Evolutionary conservation across 2,329 filamentous ascomycete species (phyloP), one percentile per base, ranked within the genome.

Genomic region (Fusarium secorum): DNA sequence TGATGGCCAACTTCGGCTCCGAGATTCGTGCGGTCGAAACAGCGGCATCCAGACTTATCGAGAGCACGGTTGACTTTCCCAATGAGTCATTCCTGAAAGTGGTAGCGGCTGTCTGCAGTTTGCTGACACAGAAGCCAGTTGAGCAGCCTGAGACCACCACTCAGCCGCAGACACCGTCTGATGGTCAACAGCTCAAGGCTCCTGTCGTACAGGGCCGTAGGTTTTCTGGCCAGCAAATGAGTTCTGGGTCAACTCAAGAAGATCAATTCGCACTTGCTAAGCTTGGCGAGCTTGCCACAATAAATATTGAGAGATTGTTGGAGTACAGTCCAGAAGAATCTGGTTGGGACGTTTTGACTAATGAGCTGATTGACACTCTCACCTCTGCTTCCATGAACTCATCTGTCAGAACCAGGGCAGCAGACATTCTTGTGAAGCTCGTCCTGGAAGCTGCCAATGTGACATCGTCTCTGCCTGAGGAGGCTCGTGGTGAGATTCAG

Each of bases 61-160:
- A 98, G 78, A 97, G 94, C 80, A 98, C 95, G 0, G 86, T 92
- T 20, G 95, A 98, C 74, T 98, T 97, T 75, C 93, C 94, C 0
- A 94, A 95, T 70, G 86, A 90, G 20, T 86, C 94, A 0, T 98
- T 98, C 74, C 83, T 91, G 9, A 89, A 93, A 69, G 89, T 98
- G 14, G 84, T 98, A 4, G 83, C 86, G 58, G 91, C 94, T 1
- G 86, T 97, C 7, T 94, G 94, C 75, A 85, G 87, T 48, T 84
- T 98, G 11, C 84, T 97, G 10, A 85, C 87, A 36, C 76, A 79
- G 30, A 76, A 75, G n/a, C 26, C 75, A 8, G 63, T 72, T 7
- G 72, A 77, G 13, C 75, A 71, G 22, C 13, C 57, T 2, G 78
- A 75, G 22, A 24, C 61, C 3, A 55, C 49, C 18, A 63, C 60